A percentile compares a stretch with the other conserved stretches of the same genome.
Evolutionary conservation across 2,329 filamentous ascomycete species (phyloP).

Genomic region (Fusarium stilboides): DNA sequence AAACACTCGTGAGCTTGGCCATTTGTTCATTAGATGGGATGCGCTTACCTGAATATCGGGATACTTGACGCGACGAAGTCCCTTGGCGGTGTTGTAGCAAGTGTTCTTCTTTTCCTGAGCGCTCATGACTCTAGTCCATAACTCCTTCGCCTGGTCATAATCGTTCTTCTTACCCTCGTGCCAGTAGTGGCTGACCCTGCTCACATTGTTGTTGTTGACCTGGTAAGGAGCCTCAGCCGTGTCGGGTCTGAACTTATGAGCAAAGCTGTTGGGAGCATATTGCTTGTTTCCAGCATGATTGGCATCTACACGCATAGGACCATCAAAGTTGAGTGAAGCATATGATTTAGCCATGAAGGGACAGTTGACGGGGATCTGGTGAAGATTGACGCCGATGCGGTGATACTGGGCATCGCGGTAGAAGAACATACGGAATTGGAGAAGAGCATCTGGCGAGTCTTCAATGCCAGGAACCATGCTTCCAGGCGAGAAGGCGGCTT

Average conservation of each 20-base stretch:
- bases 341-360: constrained; percentile 21
- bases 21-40: no score
- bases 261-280: constrained; percentile 8
- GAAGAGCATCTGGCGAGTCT: constrained; percentile 20
- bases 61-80: constrained; percentile 2
- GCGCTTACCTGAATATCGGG: constrained; percentile 5
- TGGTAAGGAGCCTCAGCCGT: constrained; percentile 12
- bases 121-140: constrained; percentile 15
- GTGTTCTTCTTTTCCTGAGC: constrained; percentile 17
- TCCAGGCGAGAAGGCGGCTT: constrained; percentile 11
- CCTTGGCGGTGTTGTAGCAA: constrained; percentile 13
- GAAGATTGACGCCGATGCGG: constrained; percentile 5
- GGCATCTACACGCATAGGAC: constrained; percentile 5
- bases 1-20: background rate
- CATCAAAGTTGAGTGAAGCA: constrained; percentile 14
- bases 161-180: constrained; percentile 17
- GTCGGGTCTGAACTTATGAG: constrained; percentile 16
- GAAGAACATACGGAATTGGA: constrained; percentile 24
- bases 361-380: constrained; percentile 16
- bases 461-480: constrained; percentile 20
- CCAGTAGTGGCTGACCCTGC: constrained; percentile 3
- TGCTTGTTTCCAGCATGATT: constrained; percentile 18
- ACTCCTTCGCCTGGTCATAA: constrained; percentile 5
- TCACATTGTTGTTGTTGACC: constrained; percentile 1
- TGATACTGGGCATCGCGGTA: constrained; percentile 21